Base-by-base conservation (phyloP, 768 basidiomycete genomes). In the Lactarius tabidus region DNA sequence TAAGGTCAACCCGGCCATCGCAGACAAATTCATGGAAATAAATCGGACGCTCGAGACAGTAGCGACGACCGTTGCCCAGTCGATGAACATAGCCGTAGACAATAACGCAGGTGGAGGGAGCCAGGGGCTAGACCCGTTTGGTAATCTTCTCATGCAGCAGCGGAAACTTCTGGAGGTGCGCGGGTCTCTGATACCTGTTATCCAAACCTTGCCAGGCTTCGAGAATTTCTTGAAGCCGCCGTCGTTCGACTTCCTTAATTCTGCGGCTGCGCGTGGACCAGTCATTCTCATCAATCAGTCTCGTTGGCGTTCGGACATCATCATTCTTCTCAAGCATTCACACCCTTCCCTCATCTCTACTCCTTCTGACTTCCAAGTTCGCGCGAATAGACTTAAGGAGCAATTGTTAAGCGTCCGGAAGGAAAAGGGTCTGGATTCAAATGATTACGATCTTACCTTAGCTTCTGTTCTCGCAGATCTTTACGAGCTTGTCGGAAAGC, bases 301-400 rank as follows among this genome's bases (percentile, higher is more conserved):
- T 15, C 1, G n/a, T n/a, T 31, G 36, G 26, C 55, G 54, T 8
- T 59, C 9, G 23, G 53, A 59, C 63, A 54, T n/a, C 26, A 18
- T 60, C 18, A 39, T 23, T 15, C 18, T 63, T 9, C 35, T 31
- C 33, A 28, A 17, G 58, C 79, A 81, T 52, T 83, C 82, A 80
- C 81, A 82, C 41, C 85, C 86, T 73, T 86, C 85, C 83, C 5
- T 41, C 7, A 54, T 64, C 12, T 9, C 39, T 0, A 64, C 51
- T 15, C 0, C 29, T 10, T 2, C 59, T 6, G 26, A 36, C 18
- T 54, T 64, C 26, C 43, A 64, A 14, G 12, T 28, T 12, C 57
- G 39, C 15, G 57, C 51, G 17, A 53, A 15, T 1, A 7, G 7
- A 1, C 1, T 58, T 6, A 57, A 14, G 28, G 48, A 58, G 2